Evolutionary conservation across 176 grass and related monocot species (phyloP).

Genomic region (Zoysia japonica): DNA sequence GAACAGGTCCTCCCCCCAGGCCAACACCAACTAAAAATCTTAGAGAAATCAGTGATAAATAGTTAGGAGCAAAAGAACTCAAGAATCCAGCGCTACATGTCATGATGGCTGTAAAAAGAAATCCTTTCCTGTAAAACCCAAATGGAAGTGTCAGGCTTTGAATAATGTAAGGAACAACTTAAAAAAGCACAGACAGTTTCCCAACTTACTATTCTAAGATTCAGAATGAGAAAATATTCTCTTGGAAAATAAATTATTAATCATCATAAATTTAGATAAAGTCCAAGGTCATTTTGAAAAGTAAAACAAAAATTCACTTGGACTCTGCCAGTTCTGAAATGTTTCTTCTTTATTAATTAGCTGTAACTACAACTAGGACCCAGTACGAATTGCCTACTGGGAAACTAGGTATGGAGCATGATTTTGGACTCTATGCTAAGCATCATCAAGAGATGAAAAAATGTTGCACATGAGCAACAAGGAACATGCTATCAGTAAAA

Average conservation of each 20-base stretch:
- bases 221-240: not conserved
- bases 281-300: not conserved
- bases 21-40: constrained; percentile 93
- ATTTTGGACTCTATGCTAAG: not conserved
- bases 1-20: constrained; percentile 91
- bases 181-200: not conserved
- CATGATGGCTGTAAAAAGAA: constrained; percentile 93
- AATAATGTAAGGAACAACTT: constrained; percentile 15
- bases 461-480: not conserved
- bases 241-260: not conserved
- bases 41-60: constrained; percentile 59
- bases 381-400: not conserved
- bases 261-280: not conserved
- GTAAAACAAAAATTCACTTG: not conserved
- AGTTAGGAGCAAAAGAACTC: constrained; percentile 86
- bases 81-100: constrained; percentile 79
- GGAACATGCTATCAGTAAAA: constrained; percentile 35
- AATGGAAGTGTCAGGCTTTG: constrained; percentile 29
- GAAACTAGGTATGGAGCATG: constrained; percentile 6
- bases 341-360: not conserved
- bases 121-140: constrained; percentile 72
- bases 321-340: not conserved
- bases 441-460: constrained; percentile 8
- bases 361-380: constrained; percentile 8
- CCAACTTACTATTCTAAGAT: constrained; percentile 8